phyloP scores from a whole-genome alignment of 495 filamentous ascomycete species.

The Trypethelium eluteriae region DNA sequence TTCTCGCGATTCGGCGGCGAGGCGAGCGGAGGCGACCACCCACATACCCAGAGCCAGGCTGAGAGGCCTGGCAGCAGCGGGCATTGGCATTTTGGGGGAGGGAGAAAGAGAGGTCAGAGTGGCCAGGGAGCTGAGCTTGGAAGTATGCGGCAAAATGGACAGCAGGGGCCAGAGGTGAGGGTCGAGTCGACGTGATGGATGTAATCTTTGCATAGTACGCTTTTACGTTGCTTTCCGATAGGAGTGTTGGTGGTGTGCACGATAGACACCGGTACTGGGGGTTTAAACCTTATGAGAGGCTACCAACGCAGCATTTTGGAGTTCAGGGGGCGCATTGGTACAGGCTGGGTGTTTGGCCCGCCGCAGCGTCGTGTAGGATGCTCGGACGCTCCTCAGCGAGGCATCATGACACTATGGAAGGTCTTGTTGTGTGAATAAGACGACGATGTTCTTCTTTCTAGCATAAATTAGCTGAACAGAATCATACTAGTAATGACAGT shows the following conservation, averaged over 20 bases:
- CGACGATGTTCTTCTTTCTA: not conserved
- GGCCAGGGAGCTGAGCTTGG: slow-evolving; percentile 31
- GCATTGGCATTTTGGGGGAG: slow-evolving; percentile 24
- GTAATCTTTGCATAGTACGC: not conserved
- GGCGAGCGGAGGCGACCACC: slow-evolving; percentile 5
- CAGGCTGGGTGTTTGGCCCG: not conserved
- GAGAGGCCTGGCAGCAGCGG: slow-evolving; percentile 20
- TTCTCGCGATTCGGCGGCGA: slow-evolving; percentile 62
- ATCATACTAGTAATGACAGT: slow-evolving; percentile 4
- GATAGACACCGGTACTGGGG: not conserved
- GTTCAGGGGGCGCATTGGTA: not conserved
- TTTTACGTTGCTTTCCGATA: not conserved
- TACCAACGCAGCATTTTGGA: not conserved
- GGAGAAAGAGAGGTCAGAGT: slow-evolving; percentile 28
- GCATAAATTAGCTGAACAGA: not conserved
- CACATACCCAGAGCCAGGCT: slow-evolving; percentile 8
- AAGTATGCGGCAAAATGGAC: slow-evolving; percentile 22
- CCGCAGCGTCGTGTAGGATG: not conserved
- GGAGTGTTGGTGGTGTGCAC: not conserved
- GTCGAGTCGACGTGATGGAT: not conserved
- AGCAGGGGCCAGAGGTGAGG: slow-evolving; percentile 13
- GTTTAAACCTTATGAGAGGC: not conserved
- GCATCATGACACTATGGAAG: not conserved
- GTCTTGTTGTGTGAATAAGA: not conserved
- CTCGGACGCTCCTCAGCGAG: not conserved